Conservation (phyloP, 2,329 filamentous ascomycete genomes). For the Corynespora cassiicola region DNA sequence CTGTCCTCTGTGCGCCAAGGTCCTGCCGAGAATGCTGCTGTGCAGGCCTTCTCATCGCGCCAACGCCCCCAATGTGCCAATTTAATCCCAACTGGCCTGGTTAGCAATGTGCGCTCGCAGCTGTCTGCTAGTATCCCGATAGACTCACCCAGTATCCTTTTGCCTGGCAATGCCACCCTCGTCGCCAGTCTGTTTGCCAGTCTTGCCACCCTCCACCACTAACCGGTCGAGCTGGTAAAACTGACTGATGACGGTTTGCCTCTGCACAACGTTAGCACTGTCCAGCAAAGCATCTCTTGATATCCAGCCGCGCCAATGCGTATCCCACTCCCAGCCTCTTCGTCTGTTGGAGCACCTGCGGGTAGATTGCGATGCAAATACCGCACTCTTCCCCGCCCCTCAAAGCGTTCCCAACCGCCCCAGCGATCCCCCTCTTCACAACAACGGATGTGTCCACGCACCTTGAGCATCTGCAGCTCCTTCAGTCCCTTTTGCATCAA, state of each 20-base stretch:
- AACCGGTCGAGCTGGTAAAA: slow-evolving; percentile 92
- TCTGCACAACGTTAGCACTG: no score
- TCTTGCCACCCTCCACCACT: slow-evolving; percentile 88
- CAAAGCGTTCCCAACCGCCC: background rate
- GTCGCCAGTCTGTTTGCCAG: slow-evolving; percentile 74
- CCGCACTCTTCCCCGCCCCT: no score
- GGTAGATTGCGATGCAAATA: no score
- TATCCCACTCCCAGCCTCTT: no score
- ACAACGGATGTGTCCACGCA: slow-evolving; percentile 61
- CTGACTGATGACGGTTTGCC: slow-evolving; percentile 92
- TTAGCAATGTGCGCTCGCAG: no score
- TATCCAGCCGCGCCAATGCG: no score
- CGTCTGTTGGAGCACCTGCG: no score
- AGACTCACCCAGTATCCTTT: slow-evolving; percentile 79
- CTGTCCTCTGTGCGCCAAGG: background rate
- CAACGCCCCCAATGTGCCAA: no score
- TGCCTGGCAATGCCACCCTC: slow-evolving; percentile 73
- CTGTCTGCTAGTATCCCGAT: background rate
- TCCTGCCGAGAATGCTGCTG: no score
- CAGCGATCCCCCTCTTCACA: slow-evolving; percentile 1
- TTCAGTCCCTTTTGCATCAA: slow-evolving; percentile 86
- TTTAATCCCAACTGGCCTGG: background rate
- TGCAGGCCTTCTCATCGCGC: no score
- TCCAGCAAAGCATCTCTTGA: no score
- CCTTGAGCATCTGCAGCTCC: slow-evolving; percentile 90